Evolutionary conservation across 202 grass and related monocot genomes (phyloP), one percentile per base, ranked within the genome.

Genomic region (Elaeis oleifera): DNA sequence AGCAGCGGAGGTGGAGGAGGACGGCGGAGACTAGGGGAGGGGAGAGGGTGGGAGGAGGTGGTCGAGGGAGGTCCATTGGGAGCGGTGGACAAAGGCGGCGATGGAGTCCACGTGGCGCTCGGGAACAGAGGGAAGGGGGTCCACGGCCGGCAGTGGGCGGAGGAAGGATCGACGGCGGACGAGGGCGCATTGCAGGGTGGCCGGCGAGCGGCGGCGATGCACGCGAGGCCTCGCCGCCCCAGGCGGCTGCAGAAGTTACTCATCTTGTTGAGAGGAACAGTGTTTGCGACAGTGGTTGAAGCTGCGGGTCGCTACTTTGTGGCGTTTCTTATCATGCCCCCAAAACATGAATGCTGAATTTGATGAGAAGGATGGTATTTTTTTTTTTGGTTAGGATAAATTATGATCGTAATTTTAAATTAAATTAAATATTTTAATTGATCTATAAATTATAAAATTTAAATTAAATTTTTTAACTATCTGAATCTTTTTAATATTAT

Each of bases 1-100:
- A 69, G 49, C 50, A 50, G 61, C 57, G 65, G 53, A 67, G 78
- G 27, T 31, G 53, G 18, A 54, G 39, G 7, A 75, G 36, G 21
- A 56, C 72, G 31, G 51, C 7, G 56, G 64, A 53, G 64, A 65
- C 24, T 18, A 62, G 58, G 56, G 44, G 20, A 27, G 57, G 59
- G 74, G 66, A 68, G 27, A 56, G 54, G 5, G 16, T n/a, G 28
- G 65, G 18, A 68, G 18, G 6, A 68, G 23, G 25, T 28, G 28
- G 1, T 68, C 65, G 27, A 68, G n/a, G 18, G 51, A 55, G 1
- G 26, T 1, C 65, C 65, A 68, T 20, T 31, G 27, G 50, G 50
- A 63, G 49, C 6, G 18, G 18, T 16, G 58, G 1, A 72, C 16
- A 9, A 27, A 62, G 19, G 58, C 26, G 18, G 49, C 70, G 18